phyloP scores from a whole-genome alignment of 2,329 filamentous ascomycete genomes.

The Metarhizium album region DNA sequence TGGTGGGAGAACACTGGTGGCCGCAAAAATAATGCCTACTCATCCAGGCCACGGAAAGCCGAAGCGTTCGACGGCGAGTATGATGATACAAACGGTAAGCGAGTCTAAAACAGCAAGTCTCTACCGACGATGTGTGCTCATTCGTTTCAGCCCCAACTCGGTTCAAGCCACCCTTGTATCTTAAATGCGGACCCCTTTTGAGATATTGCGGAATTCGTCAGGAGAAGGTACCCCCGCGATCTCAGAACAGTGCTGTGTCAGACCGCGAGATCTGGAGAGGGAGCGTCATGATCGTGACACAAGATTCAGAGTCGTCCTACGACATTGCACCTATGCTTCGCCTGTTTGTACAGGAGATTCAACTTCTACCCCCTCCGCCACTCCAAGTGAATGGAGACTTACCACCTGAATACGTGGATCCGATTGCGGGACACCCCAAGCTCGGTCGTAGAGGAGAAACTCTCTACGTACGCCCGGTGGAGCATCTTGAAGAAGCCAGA shows the following conservation, averaged over 20 bases:
- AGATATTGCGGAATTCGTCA: conserved; percentile 76
- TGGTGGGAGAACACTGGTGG: conserved; percentile 65
- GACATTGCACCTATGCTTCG: conserved; percentile 67
- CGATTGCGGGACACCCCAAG: conserved; percentile 78
- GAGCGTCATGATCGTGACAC: conserved; percentile 89
- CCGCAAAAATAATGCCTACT: conserved; percentile 34
- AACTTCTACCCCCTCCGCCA: conserved; percentile 69
- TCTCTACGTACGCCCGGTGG: conserved; percentile 80
- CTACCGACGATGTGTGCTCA: conserved; percentile 6
- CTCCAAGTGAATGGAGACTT: conserved; percentile 54
- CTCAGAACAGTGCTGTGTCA: conserved; percentile 14
- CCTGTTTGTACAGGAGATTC: conserved; percentile 78
- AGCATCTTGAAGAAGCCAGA: conserved; percentile 65
- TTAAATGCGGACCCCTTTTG: conserved; percentile 84
- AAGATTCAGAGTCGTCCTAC: conserved; percentile 75
- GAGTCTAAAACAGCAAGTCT: not conserved
- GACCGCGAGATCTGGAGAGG: conserved; percentile 85
- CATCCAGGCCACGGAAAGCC: conserved; percentile 40
- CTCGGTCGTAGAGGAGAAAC: conserved; percentile 75
- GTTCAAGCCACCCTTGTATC: conserved; percentile 73
- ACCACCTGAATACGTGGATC: conserved; percentile 76
- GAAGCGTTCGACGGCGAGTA: conserved; percentile 58
- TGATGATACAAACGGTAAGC: conserved; percentile 47
- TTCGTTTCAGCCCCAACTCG: conserved; percentile 43
- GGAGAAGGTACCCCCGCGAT: conserved; percentile 36